phyloP scores from a whole-genome alignment of 495 filamentous ascomycete species.

The Viridothelium virens region DNA sequence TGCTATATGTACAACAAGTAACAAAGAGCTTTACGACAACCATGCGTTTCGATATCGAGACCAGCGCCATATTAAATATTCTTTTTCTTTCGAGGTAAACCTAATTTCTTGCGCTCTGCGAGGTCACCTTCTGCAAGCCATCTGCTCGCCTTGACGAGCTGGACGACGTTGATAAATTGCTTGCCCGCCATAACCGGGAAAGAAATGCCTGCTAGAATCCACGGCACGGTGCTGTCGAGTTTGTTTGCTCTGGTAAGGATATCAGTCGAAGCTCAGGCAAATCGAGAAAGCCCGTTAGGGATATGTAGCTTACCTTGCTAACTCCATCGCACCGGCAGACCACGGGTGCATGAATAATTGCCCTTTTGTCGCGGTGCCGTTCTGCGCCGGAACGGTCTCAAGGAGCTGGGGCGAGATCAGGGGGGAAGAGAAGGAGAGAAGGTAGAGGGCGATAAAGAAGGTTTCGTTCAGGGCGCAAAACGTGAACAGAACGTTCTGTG shows the following conservation, averaged over 20 bases:
- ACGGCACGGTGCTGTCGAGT: conserved; percentile 76
- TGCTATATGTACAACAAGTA: conserved; percentile 3
- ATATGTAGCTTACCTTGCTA: conserved; percentile 49
- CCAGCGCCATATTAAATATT: background rate
- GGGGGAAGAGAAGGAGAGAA: conserved; percentile 90
- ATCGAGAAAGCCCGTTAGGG: background rate
- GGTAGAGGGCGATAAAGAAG: conserved; percentile 96
- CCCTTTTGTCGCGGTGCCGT: background rate
- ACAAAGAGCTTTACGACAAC: background rate
- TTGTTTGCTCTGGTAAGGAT: conserved; percentile 59
- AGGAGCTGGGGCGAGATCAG: conserved; percentile 77
- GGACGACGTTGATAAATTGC: conserved; percentile 88
- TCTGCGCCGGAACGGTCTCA: conserved; percentile 11
- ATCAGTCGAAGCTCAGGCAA: conserved; percentile 8
- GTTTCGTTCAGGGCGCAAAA: conserved; percentile 86
- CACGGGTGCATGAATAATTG: conserved; percentile 66
- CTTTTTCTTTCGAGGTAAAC: conserved; percentile 35
- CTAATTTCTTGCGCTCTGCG: conserved; percentile 44
- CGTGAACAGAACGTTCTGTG: conserved; percentile 79
- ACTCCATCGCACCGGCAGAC: conserved; percentile 82
- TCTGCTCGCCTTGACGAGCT: conserved; percentile 84
- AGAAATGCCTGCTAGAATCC: conserved; percentile 76
- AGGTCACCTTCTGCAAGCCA: conserved; percentile 89
- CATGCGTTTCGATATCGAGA: background rate
- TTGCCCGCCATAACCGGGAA: conserved; percentile 83